Evolutionary conservation across 2,329 filamentous ascomycete genomes (phyloP), one percentile per base, ranked within the genome.

Genomic region (Lachnellula cervina): DNA sequence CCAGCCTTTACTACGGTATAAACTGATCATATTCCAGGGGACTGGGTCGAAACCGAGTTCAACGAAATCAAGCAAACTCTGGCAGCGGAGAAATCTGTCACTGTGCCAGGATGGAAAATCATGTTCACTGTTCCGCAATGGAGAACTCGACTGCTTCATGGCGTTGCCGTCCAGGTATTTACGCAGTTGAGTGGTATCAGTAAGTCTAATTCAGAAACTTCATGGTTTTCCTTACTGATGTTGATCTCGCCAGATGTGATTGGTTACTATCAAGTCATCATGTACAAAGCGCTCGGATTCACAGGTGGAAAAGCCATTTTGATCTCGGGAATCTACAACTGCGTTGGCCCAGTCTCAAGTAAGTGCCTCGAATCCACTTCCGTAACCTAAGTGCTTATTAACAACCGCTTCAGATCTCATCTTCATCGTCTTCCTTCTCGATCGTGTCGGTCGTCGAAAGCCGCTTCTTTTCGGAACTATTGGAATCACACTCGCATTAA

Each of bases 111-210:
- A 2, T 86, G 80, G 75, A 66, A 66, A 2, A 75, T 83, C 52
- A 77, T 86, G 70, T 84, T 86, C 64, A 77, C 73, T 13, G 75
- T 80, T 7, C 77, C 79, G 25, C 69, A 78, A 53, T 85, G 83
- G 76, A 78, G 85, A 64, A 84, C 77, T 48, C 76, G 85, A 16
- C 77, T 87, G 50, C 69, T 85, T 60, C 80, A 86, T 58, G 85
- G 81, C 21, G 79, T 79, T 43, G 70, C 81, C 34, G 79, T 86
- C 40, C 84, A 89, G 66, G 77, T 84, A 58, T 84, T 88, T 63
- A 83, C 83, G 2, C 84, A 87, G 60, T 79, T 87, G 64, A 80
- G 77, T n/a, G 81, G 81, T 44, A 80, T 81, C 63, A 81, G 64
- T 65, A 55, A 44, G 63, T 52, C 9, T 13, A 47, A 6, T 21